A percentile compares a stretch with the other conserved stretches of the same genome.
Evolutionary conservation across 192 early-diverging fungal species (phyloP).

Genomic region (Mortierella hygrophila): DNA sequence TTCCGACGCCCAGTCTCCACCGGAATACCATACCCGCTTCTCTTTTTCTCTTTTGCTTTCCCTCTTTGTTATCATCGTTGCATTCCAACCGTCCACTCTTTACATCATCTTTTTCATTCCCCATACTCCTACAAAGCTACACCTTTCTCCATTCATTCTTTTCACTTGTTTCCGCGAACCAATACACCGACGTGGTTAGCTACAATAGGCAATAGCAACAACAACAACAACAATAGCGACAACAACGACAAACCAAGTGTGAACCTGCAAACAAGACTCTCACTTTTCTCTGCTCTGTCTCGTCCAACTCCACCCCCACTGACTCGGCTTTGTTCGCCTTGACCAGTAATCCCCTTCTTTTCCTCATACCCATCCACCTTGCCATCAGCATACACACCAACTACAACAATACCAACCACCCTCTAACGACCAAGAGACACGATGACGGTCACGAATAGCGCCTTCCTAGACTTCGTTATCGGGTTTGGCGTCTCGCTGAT

Average conservation of each 20-base stretch:
- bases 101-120: neutral
- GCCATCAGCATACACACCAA: neutral
- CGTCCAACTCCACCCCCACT: neutral
- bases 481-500: constrained; percentile 59
- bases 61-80: neutral
- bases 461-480: constrained; percentile 50
- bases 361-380: neutral
- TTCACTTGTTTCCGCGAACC: neutral
- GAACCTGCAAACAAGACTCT: neutral
- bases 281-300: neutral
- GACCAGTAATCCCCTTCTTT: neutral
- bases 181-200: neutral
- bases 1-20: neutral
- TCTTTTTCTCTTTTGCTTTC: neutral
- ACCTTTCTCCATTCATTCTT: too few relatives aligned
- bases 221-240: neutral
- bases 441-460: constrained; percentile 41
- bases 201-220: neutral
- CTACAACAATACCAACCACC: neutral
- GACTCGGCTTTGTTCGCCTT: neutral
- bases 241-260: neutral
- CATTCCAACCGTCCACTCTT: neutral
- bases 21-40: neutral
- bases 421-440: neutral
- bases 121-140: neutral